A percentile compares a stretch with the other conserved stretches of the same genome.
Evolutionary conservation across 805 yeast genomes (phyloP).

Genomic region (Pichia nanzhaoensis): DNA sequence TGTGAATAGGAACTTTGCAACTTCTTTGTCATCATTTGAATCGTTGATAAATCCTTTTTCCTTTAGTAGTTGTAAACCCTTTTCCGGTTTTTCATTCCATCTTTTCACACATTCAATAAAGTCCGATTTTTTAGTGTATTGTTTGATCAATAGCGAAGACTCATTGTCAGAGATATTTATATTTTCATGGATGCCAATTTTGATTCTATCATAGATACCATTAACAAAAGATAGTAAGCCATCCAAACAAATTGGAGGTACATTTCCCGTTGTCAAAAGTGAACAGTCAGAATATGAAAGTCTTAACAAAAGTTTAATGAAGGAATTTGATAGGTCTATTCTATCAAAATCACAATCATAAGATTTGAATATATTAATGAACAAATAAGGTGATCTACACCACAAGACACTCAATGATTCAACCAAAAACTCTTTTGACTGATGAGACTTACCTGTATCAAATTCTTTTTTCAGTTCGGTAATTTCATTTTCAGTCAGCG

Average conservation of each 20-base stretch:
- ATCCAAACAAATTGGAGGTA: slow-evolving; percentile 91
- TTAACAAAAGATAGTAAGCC: slow-evolving; percentile 69
- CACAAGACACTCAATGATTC: slow-evolving; percentile 79
- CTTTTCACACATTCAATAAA: slow-evolving; percentile 68
- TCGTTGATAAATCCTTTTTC: slow-evolving; percentile 56
- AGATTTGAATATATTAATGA: slow-evolving; percentile 67
- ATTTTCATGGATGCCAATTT: slow-evolving; percentile 26
- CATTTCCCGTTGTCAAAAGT: slow-evolving; percentile 65
- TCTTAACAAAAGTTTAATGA: slow-evolving; percentile 65
- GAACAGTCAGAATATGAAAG: slow-evolving; percentile 86
- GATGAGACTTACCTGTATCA: slow-evolving; percentile 39
- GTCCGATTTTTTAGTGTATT: slow-evolving; percentile 56
- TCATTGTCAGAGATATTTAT: slow-evolving; percentile 15
- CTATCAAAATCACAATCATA: slow-evolving; percentile 91
- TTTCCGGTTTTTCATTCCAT: slow-evolving; percentile 73
- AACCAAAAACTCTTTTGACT: slow-evolving; percentile 71
- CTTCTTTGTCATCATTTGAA: slow-evolving; percentile 43
- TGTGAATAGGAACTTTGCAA: slow-evolving; percentile 71
- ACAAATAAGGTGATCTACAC: slow-evolving; percentile 74
- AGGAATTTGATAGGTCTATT: slow-evolving; percentile 62
- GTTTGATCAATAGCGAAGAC: slow-evolving; percentile 32
- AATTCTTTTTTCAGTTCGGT: slow-evolving; percentile 30
- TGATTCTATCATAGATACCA: slow-evolving; percentile 49
- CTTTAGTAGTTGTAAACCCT: slow-evolving; percentile 62
- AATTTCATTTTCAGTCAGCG: slow-evolving; percentile 23